Conservation (phyloP, 2,329 filamentous ascomycete genomes). For the Monilinia fructicola region DNA sequence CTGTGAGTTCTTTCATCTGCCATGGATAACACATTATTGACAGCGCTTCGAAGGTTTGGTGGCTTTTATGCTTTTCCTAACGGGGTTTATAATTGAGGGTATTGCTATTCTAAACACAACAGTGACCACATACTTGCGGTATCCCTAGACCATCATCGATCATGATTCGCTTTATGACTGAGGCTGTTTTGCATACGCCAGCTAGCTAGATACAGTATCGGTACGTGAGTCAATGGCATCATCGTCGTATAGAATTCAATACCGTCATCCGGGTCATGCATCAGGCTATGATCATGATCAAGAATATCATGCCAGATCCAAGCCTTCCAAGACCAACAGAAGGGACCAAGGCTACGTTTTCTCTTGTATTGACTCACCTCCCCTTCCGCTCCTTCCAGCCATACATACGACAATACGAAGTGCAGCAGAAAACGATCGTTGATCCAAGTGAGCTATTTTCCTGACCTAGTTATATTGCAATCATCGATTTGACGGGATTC, state of each 20-base stretch:
- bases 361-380: no score
- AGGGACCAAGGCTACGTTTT: no score
- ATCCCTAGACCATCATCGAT: no score
- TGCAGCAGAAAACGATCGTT: no score
- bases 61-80: not conserved
- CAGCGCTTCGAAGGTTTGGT: not conserved
- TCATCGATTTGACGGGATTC: no score
- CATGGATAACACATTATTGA: not conserved
- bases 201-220: no score
- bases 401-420: no score
- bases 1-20: not conserved
- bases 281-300: not conserved
- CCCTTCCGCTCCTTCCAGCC: no score
- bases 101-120: not conserved
- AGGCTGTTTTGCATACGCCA: not conserved
- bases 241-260: not conserved
- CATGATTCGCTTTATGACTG: not conserved
- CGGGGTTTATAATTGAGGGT: not conserved
- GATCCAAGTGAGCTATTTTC: no score
- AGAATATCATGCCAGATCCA: not conserved
- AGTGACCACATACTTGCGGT: no score
- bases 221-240: not conserved
- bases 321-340: not conserved
- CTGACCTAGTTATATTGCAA: no score
- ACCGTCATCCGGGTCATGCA: not conserved